A percentile compares a stretch with the other conserved stretches of the same genome.
These are phyloP conservation scores for Fusarium sp. DNA, from an alignment of 2,329 filamentous ascomycete species.

Conservation along the genomic window DNA sequence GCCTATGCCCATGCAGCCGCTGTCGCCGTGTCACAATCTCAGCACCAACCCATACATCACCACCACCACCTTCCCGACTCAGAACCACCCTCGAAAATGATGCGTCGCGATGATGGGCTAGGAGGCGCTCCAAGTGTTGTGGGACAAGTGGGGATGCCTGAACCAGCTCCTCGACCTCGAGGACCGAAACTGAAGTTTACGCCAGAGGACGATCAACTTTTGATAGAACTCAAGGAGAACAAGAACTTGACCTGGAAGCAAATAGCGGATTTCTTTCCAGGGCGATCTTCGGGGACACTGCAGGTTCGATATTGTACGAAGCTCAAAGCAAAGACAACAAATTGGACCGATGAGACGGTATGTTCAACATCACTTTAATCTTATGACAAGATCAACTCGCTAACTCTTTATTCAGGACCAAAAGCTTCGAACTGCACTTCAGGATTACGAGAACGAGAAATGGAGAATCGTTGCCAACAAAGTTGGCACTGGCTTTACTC, in stretches of 20 bases:
- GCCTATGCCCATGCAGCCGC: constrained; percentile 62
- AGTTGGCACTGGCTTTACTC: constrained; percentile 89
- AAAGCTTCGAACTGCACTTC: constrained; percentile 79
- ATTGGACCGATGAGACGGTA: constrained; percentile 95
- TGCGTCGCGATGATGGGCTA: constrained; percentile 67
- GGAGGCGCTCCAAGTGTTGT: constrained; percentile 84
- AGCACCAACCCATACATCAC: constrained; percentile 73
- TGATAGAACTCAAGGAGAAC: constrained; percentile 93
- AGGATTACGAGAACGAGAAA: constrained; percentile 90
- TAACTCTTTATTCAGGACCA: constrained; percentile 68
- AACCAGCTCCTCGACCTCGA: constrained; percentile 81
- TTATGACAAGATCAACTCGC: background rate
- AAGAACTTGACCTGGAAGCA: constrained; percentile 97
- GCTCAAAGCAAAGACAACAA: constrained; percentile 90
- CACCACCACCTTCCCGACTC: constrained; percentile 85
- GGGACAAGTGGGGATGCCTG: constrained; percentile 87
- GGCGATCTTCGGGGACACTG: constrained; percentile 87
- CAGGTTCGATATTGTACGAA: constrained; percentile 97
- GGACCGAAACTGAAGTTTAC: constrained; percentile 96
- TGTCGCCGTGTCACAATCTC: constrained; percentile 44
- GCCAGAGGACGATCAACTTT: constrained; percentile 86
- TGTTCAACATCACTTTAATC: constrained; percentile 49
- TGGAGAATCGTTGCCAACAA: constrained; percentile 94
- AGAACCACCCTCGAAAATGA: constrained; percentile 74
- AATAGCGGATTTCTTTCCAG: constrained; percentile 95